Evolutionary conservation across 2,329 filamentous ascomycete genomes (phyloP), one percentile per base, ranked within the genome.

Genomic region (Ophiocordyceps camponoti-rufipedis): DNA sequence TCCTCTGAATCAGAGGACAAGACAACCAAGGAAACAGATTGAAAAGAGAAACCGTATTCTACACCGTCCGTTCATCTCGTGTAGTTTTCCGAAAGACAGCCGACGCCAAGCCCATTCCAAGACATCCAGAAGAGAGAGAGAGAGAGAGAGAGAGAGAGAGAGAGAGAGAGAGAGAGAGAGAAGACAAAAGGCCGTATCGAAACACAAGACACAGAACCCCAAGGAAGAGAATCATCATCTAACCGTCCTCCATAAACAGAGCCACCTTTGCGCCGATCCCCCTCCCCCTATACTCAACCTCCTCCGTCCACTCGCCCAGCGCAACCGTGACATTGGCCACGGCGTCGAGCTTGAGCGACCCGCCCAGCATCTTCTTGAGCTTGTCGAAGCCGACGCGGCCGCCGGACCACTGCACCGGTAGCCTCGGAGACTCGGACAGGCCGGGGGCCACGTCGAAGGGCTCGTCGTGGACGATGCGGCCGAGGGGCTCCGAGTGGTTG

Each of bases 401-500:
- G 16, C 86, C 58, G 32, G 76, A 79, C 82, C 88, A 89, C 39
- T 82, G 71, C 1, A 96, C 89, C 0, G 89, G 88, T 40, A 98
- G 58, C 47, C 73, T 74, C 1, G 89, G 89, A 0, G 82, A 85
- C 46, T 74, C 64, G 2, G 80, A 83, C 1, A 74, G 58, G 0
- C 87, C 85, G 0, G 88, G 86, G 0, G 81, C 80, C 2, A 87
- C 82, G 2, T 77, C 73, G 55, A 96, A 89, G 0, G 84, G 77
- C 14, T 77, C 58, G 38, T 80, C 70, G 57, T 91, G 85, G 23
- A 81, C 53, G 47, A 96, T 95, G 28, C 70, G 74, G 1, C 88
- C 91, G 0, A 94, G 70, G 2, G 78, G 73, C 45, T 89, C 78
- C 9, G 79, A 83, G 49, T 83, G 75, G 50, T 94, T 86, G 61